Percentiles rank a stretch among this genome's conserved stretches.
Conservation (phyloP, 75 land plant species). For the Selaginella tamariscina region DNA sequence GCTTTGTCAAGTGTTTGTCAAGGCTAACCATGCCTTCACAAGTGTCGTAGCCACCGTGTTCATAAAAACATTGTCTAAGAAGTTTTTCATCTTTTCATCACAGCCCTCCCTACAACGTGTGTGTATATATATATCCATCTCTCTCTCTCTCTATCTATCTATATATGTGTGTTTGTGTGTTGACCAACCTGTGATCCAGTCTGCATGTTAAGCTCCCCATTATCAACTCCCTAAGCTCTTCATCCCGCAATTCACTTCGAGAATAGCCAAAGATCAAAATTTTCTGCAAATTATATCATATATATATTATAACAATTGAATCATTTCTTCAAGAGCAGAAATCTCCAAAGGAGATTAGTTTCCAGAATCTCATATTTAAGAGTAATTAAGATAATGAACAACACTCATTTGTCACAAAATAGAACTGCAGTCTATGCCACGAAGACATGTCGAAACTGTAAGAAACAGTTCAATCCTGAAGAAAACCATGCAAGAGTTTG, state of each 20-base stretch:
- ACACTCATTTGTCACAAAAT: too few species aligned
- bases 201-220: constrained; percentile 50
- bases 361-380: too few species aligned
- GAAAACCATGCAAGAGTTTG: too few species aligned
- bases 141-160: too few species aligned
- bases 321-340: too few species aligned
- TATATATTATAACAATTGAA: too few species aligned
- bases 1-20: constrained; percentile 28
- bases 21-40: constrained; percentile 51
- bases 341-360: too few species aligned
- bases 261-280: constrained; percentile 36
- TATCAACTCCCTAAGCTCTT: constrained; percentile 44
- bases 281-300: neutral
- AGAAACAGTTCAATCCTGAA: too few species aligned
- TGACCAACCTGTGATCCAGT: constrained; percentile 42
- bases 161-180: neutral
- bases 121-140: neutral
- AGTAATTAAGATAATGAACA: too few species aligned
- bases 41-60: constrained; percentile 44
- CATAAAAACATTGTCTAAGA: constrained; percentile 44
- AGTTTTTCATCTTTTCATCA: constrained; percentile 42
- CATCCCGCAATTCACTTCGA: constrained; percentile 48
- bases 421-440: too few species aligned
- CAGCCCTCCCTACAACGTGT: constrained; percentile 40
- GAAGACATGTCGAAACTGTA: too few species aligned